Evolutionary conservation across 306 rosid genomes (phyloP).

Genomic region (Vachellia pachyceras): DNA sequence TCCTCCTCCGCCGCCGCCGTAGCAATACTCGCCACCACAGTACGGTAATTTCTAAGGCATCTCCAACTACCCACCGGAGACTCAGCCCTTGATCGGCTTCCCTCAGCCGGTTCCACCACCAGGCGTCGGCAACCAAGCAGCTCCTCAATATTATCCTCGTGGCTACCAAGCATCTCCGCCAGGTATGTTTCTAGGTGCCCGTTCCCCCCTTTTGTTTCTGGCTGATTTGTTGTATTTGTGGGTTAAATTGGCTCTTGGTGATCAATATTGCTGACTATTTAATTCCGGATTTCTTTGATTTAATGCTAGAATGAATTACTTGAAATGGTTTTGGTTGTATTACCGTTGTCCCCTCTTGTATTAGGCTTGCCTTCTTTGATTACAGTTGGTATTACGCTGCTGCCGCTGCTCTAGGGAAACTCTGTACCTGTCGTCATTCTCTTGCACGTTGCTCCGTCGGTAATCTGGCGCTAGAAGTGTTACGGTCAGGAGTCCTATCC

Average conservation of each 20-base stretch:
- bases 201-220: neutral
- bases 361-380: too few relatives aligned
- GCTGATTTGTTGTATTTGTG: slow-evolving; percentile 5
- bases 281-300: neutral
- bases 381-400: too few relatives aligned
- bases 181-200: slow-evolving; percentile 49
- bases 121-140: slow-evolving; percentile 50
- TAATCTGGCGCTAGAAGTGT: too few relatives aligned
- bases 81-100: slow-evolving; percentile 18
- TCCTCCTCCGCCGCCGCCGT: slow-evolving; percentile 41
- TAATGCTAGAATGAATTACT: neutral
- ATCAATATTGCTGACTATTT: neutral
- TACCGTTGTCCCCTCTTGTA: too few relatives aligned
- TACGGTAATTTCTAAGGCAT: slow-evolving; percentile 98
- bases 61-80: slow-evolving; percentile 68
- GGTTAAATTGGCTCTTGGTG: slow-evolving; percentile 29
- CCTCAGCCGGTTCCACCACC: slow-evolving; percentile 72
- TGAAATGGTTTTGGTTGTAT: too few relatives aligned
- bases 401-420: too few relatives aligned
- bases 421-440: too few relatives aligned
- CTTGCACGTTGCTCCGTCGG: too few relatives aligned
- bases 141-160: slow-evolving; percentile 50
- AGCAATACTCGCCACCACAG: slow-evolving; percentile 54
- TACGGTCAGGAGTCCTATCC: too few relatives aligned
- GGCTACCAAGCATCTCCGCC: slow-evolving; percentile 80